These are phyloP conservation scores for Coniochaeta pulveracea DNA, from an alignment of 2,329 filamentous ascomycete species.

Conservation along the genomic window DNA sequence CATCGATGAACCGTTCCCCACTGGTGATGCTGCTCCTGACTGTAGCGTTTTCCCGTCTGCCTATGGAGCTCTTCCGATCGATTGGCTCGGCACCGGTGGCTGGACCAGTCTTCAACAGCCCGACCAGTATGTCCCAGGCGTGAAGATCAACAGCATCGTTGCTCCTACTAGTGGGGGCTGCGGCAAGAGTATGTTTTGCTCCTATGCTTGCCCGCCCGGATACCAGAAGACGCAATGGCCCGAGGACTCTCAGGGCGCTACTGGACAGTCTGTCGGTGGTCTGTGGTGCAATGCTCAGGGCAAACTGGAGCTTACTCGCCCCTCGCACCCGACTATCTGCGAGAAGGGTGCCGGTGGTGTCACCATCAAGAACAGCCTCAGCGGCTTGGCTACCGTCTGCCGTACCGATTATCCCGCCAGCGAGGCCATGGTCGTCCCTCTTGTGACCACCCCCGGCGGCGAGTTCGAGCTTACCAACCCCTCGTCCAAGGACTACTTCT, in stretches of 20 bases:
- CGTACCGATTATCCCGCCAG: constrained; percentile 94
- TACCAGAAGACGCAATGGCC: constrained; percentile 94
- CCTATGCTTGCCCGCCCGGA: constrained; percentile 83
- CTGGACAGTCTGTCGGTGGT: constrained; percentile 79
- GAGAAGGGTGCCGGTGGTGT: constrained; percentile 60
- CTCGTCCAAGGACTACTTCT: constrained; percentile 60
- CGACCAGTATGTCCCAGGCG: constrained; percentile 35
- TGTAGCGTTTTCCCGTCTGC: constrained; percentile 67
- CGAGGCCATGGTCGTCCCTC: constrained; percentile 76
- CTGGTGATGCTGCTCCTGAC: constrained; percentile 45
- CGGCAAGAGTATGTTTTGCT: constrained; percentile 61
- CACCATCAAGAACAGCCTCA: constrained; percentile 63
- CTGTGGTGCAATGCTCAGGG: constrained; percentile 64
- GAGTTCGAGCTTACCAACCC: constrained; percentile 64
- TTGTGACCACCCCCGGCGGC: constrained; percentile 48
- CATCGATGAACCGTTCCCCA: constrained; percentile 60
- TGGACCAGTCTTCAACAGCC: constrained; percentile 70
- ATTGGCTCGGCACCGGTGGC: constrained; percentile 59
- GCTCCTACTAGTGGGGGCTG: constrained; percentile 54
- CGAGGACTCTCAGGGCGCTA: constrained; percentile 55
- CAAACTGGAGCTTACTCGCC: constrained; percentile 68
- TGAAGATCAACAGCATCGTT: constrained; percentile 53
- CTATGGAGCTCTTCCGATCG: constrained; percentile 66
- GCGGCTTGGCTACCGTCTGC: constrained; percentile 61
- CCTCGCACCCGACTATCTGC: constrained; percentile 59